Evolutionary conservation across 1,139 yeast species (phyloP).

Genomic region (Blastobotrys raffinosifermentans): DNA sequence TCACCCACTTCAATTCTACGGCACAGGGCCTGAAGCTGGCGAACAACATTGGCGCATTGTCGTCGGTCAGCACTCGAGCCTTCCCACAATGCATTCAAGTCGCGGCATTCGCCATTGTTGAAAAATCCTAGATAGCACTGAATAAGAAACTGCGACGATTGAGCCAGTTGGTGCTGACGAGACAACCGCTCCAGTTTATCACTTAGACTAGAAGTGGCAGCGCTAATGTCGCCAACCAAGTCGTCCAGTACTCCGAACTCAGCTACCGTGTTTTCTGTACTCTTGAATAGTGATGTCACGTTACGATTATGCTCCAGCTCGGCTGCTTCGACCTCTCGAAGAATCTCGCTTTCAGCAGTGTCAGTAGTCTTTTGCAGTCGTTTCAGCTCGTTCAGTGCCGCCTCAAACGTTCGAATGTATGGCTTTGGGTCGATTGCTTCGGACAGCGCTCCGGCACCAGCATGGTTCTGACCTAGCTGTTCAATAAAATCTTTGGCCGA

Average conservation of each 20-base stretch:
- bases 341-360: constrained; percentile 43
- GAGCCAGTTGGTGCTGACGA: constrained; percentile 69
- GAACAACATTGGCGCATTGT: constrained; percentile 63
- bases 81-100: constrained; percentile 35
- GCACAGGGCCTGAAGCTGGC: constrained; percentile 58
- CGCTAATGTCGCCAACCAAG: constrained; percentile 44
- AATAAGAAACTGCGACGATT: constrained; percentile 66
- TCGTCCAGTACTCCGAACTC: constrained; percentile 55
- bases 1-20: constrained; percentile 39
- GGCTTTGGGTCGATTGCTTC: constrained; percentile 75
- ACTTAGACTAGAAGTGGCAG: constrained; percentile 68
- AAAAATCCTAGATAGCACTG: constrained; percentile 73
- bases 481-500: constrained; percentile 82
- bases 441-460: constrained; percentile 12
- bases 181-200: constrained; percentile 68
- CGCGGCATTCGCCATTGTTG: constrained; percentile 56
- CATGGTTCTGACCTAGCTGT: constrained; percentile 66
- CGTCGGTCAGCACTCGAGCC: constrained; percentile 46
- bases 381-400: constrained; percentile 68
- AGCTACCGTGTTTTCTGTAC: constrained; percentile 40
- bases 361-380: constrained; percentile 51
- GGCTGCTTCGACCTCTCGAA: constrained; percentile 51
- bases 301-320: constrained; percentile 66
- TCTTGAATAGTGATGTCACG: constrained; percentile 51
- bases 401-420: constrained; percentile 86